These are phyloP conservation scores for Fusarium chaquense DNA, from an alignment of 2,329 filamentous ascomycete species.

Conservation along the genomic window DNA sequence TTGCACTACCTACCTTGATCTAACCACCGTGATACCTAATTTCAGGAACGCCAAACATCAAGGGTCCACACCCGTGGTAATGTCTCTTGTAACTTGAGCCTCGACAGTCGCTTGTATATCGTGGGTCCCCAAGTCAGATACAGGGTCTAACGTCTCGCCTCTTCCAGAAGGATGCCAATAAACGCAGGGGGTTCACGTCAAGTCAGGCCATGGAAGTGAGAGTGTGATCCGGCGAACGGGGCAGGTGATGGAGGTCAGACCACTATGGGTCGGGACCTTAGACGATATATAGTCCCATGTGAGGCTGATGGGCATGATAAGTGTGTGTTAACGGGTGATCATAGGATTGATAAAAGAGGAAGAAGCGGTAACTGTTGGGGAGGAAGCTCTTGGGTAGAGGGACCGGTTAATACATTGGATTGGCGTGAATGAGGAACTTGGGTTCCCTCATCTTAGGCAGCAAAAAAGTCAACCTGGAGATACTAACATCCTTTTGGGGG, in stretches of 20 bases:
- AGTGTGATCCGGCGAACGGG: conserved; percentile 20
- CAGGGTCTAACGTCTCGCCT: conserved; percentile 16
- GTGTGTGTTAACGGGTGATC: conserved; percentile 14
- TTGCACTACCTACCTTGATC: background rate
- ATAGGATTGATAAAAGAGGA: conserved; percentile 4
- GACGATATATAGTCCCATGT: conserved; percentile 30
- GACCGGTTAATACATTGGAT: background rate
- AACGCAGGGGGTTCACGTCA: background rate
- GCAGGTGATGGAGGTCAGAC: conserved; percentile 38
- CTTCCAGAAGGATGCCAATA: conserved; percentile 18
- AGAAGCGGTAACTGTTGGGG: background rate
- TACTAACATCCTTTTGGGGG: fast-evolving
- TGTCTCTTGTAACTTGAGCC: background rate
- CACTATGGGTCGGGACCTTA: conserved; percentile 45
- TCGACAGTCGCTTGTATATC: conserved; percentile 17
- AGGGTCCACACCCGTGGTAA: background rate
- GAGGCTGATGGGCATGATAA: conserved; percentile 25
- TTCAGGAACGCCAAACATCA: background rate
- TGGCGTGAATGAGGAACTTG: too few relatives aligned
- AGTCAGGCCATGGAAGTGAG: conserved; percentile 28
- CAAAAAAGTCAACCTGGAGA: background rate
- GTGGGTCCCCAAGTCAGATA: conserved; percentile 22
- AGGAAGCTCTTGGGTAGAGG: background rate
- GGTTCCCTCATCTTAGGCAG: fast-evolving
- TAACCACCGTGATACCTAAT: background rate